Conservation (phyloP, 2,329 filamentous ascomycete species). For the Xylaria multiplex region DNA sequence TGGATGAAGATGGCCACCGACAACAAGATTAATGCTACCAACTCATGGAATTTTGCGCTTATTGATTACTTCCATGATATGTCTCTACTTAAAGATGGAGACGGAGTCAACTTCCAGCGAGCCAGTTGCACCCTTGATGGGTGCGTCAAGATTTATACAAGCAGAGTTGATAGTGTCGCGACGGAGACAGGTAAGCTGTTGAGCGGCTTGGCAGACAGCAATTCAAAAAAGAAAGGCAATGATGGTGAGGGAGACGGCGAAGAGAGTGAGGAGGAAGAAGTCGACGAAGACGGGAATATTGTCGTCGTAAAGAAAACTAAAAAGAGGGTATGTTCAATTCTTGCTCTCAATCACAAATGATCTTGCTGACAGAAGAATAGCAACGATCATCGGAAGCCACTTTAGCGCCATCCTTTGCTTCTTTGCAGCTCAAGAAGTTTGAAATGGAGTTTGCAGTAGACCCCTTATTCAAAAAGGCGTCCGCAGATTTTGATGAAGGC, state of each 20-base stretch:
- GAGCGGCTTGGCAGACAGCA: conserved; percentile 90
- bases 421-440: conserved; percentile 94
- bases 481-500: conserved; percentile 97
- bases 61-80: conserved; percentile 99
- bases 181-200: conserved; percentile 96
- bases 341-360: background rate
- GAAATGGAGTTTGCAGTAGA: conserved; percentile 97
- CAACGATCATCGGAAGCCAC: conserved; percentile 92
- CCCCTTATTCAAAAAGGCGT: conserved; percentile 98
- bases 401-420: conserved; percentile 85
- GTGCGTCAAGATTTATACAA: conserved; percentile 99
- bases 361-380: conserved; percentile 48
- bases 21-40: conserved; percentile 98
- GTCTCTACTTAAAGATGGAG: conserved; percentile 94
- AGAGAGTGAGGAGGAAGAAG: conserved; percentile 71
- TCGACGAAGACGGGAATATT: conserved; percentile 67
- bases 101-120: conserved; percentile 98
- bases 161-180: conserved; percentile 95
- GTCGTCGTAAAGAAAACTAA: conserved; percentile 69
- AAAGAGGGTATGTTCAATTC: conserved; percentile 72
- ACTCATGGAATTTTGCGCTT: conserved; percentile 99
- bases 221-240: conserved; percentile 77
- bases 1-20: conserved; percentile 99
- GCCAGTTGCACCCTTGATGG: conserved; percentile 97
- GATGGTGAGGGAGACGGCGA: conserved; percentile 74